Conservation (phyloP, 345 rosid genomes). For the Arabis hirsuta region DNA sequence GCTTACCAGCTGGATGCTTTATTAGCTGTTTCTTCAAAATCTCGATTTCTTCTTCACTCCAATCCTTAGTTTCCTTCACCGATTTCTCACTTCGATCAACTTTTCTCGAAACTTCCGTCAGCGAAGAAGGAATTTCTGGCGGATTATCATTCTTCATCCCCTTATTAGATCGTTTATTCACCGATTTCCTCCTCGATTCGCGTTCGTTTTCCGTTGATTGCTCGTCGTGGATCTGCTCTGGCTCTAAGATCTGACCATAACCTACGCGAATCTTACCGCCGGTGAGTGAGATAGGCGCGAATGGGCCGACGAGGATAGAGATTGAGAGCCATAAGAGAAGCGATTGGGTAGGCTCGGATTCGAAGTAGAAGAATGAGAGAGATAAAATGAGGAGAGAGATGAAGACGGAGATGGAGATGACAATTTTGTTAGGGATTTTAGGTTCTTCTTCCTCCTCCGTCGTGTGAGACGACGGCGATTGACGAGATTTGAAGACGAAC, state of each 20-base stretch:
- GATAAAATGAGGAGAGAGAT: slow-evolving; percentile 52
- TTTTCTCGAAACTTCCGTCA: slow-evolving; percentile 38
- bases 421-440: slow-evolving; percentile 39
- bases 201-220: slow-evolving; percentile 44
- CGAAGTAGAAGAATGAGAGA: slow-evolving; percentile 64
- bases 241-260: slow-evolving; percentile 61
- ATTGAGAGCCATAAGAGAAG: slow-evolving; percentile 71
- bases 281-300: slow-evolving; percentile 71
- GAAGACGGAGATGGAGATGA: slow-evolving; percentile 43
- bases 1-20: slow-evolving; percentile 86
- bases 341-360: slow-evolving; percentile 67
- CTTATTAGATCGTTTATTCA: slow-evolving; percentile 56
- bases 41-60: slow-evolving; percentile 78
- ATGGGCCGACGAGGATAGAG: slow-evolving; percentile 72
- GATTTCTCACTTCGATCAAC: slow-evolving; percentile 36
- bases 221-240: slow-evolving; percentile 46
- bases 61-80: slow-evolving; percentile 53
- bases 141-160: slow-evolving; percentile 45
- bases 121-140: slow-evolving; percentile 15
- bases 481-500: slow-evolving; percentile 75
- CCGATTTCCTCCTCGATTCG: slow-evolving; percentile 51
- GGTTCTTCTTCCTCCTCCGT: slow-evolving; percentile 27
- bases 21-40: slow-evolving; percentile 76
- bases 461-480: slow-evolving; percentile 36
- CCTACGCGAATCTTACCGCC: slow-evolving; percentile 86